Evolutionary conservation across 78 protist genomes (phyloP).

Genomic region (Protostelium mycophagum): DNA sequence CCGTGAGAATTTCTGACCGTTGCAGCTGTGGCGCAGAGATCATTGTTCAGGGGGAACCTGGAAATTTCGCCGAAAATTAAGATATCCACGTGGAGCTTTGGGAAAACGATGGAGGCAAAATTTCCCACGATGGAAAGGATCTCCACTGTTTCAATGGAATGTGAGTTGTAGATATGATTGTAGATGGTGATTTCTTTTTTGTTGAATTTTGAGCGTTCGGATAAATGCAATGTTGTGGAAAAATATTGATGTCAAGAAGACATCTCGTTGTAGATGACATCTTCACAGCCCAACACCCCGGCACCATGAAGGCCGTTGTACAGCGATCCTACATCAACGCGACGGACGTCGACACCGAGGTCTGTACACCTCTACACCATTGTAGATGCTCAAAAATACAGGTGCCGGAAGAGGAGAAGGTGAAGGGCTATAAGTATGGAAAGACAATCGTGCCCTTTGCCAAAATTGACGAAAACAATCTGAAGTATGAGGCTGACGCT

Average conservation of each 20-base stretch:
- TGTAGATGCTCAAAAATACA: not conserved
- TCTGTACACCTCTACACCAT: not conserved
- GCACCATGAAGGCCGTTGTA: conserved; percentile 19
- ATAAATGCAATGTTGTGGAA: too few relatives aligned
- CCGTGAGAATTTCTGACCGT: not conserved
- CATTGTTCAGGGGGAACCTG: conserved; percentile 33
- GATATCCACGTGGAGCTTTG: conserved; percentile 38
- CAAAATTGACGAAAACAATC: conserved; percentile 48
- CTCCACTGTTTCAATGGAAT: conserved; percentile 17
- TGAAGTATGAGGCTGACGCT: conserved; percentile 23
- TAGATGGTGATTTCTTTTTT: not conserved
- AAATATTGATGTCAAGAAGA: too few relatives aligned
- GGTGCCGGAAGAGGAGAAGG: conserved; percentile 14
- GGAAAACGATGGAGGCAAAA: conserved; percentile 25
- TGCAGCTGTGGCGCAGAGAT: conserved; percentile 37
- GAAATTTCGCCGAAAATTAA: conserved; percentile 24
- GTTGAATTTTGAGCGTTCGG: too few relatives aligned
- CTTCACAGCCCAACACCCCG: too few relatives aligned
- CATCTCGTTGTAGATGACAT: too few relatives aligned
- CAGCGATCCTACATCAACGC: conserved; percentile 23
- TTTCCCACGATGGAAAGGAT: conserved; percentile 47
- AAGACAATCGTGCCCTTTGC: conserved; percentile 63
- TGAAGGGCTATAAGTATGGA: conserved; percentile 66
- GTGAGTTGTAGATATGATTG: not conserved
- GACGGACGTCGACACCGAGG: conserved; percentile 59